These are phyloP conservation scores for Podila verticillata DNA, from an alignment of 192 early-diverging fungal species.

Conservation along the genomic window DNA sequence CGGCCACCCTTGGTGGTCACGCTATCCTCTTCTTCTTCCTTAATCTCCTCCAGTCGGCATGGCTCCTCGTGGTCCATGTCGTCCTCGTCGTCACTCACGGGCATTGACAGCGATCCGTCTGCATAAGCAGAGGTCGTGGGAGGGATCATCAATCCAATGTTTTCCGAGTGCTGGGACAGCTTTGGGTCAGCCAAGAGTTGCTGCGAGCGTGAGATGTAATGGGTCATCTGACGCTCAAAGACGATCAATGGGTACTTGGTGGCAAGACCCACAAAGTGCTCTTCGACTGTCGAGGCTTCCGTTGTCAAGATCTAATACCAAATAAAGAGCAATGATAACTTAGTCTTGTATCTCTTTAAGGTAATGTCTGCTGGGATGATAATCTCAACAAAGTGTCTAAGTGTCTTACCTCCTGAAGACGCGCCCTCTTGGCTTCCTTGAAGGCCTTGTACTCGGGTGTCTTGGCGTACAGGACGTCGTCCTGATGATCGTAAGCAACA, in stretches of 20 bases:
- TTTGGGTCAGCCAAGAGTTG: slow-evolving; percentile 56
- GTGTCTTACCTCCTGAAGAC: slow-evolving; percentile 54
- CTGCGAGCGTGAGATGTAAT: slow-evolving; percentile 56
- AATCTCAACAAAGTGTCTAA: not conserved
- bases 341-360: not conserved
- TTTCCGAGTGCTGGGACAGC: slow-evolving; percentile 45
- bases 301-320: slow-evolving; percentile 46
- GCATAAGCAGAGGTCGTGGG: slow-evolving; percentile 57
- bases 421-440: slow-evolving; percentile 57
- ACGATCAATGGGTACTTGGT: slow-evolving; percentile 52
- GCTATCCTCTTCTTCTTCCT: slow-evolving; percentile 17
- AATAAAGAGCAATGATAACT: not conserved
- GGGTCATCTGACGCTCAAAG: slow-evolving; percentile 63
- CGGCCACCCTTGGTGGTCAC: not conserved
- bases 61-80: slow-evolving; percentile 6
- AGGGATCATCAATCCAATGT: slow-evolving; percentile 40
- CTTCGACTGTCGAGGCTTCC: slow-evolving; percentile 22
- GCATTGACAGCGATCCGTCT: slow-evolving; percentile 63
- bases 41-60: slow-evolving; percentile 11
- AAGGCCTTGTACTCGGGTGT: slow-evolving; percentile 59
- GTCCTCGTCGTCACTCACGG: slow-evolving; percentile 60
- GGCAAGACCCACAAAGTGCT: slow-evolving; percentile 55
- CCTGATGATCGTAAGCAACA: slow-evolving; percentile 21
- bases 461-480: slow-evolving; percentile 51
- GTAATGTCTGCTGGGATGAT: no score